Evolutionary conservation across 805 yeast species (phyloP).

Genomic region (Blastobotrys parvus): DNA sequence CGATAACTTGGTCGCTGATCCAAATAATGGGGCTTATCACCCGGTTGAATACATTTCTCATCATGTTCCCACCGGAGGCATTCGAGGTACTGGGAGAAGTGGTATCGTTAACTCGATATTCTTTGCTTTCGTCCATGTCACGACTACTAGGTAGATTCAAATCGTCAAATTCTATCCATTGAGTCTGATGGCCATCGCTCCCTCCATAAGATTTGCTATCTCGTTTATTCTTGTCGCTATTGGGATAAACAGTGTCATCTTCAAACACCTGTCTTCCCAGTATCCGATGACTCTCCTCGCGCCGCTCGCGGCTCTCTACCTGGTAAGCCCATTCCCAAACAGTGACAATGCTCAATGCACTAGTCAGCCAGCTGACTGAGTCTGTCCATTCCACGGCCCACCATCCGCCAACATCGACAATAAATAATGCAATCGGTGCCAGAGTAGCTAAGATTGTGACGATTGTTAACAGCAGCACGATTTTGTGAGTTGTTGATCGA

Average conservation of each 20-base stretch:
- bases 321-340: slow-evolving; percentile 86
- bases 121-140: not conserved
- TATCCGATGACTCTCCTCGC: slow-evolving; percentile 59
- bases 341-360: slow-evolving; percentile 59
- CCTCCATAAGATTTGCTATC: not conserved
- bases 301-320: slow-evolving; percentile 46
- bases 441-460: slow-evolving; percentile 48
- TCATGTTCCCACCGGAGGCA: not conserved
- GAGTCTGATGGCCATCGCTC: not conserved
- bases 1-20: slow-evolving; percentile 5
- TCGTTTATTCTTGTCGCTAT: not conserved
- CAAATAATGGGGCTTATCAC: slow-evolving; percentile 4
- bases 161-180: not conserved
- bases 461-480: slow-evolving; percentile 47
- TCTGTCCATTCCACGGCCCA: slow-evolving; percentile 73
- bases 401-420: slow-evolving; percentile 66
- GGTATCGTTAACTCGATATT: not conserved
- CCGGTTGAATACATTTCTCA: not conserved
- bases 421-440: slow-evolving; percentile 58
- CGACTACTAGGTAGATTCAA: not conserved
- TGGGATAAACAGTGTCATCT: slow-evolving; percentile 37
- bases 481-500: slow-evolving; percentile 40
- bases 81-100: not conserved
- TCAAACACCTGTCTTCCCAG: slow-evolving; percentile 69
- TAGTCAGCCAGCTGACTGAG: slow-evolving; percentile 63